Percentiles rank a stretch among this genome's conserved stretches.
These are phyloP conservation scores for Suillus ampliporus DNA, from an alignment of 768 basidiomycete species.

Conservation along the genomic window DNA sequence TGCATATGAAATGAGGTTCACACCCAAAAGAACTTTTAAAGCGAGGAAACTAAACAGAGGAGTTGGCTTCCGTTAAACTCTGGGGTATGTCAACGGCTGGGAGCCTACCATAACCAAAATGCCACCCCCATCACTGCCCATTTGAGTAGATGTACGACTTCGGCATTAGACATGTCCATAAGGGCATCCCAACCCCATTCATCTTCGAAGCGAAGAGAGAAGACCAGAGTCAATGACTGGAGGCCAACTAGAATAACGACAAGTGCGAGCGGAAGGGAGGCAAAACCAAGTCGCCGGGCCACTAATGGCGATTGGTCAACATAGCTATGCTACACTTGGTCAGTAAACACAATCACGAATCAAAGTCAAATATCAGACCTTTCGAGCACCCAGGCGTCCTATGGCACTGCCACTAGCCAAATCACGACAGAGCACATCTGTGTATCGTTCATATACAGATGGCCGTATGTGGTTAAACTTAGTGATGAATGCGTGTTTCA, in stretches of 20 bases:
- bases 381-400: slow-evolving; percentile 69
- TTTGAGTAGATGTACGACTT: slow-evolving; percentile 59
- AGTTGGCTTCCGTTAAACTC: neutral
- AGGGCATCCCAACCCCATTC: slow-evolving; percentile 50
- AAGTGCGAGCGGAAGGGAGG: slow-evolving; percentile 89
- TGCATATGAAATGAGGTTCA: slow-evolving; percentile 86
- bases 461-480: slow-evolving; percentile 99
- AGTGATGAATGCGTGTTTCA: slow-evolving; percentile 99
- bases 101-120: slow-evolving; percentile 85
- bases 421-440: slow-evolving; percentile 94
- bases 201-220: slow-evolving; percentile 47
- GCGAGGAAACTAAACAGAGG: slow-evolving; percentile 66
- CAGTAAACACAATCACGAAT: slow-evolving; percentile 13
- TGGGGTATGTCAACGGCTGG: slow-evolving; percentile 22
- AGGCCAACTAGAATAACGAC: slow-evolving; percentile 78
- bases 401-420: slow-evolving; percentile 80
- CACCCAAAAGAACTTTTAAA: slow-evolving; percentile 91
- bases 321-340: slow-evolving; percentile 68
- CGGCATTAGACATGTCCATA: slow-evolving; percentile 45
- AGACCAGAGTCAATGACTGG: slow-evolving; percentile 68
- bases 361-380: slow-evolving; percentile 48
- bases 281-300: slow-evolving; percentile 91
- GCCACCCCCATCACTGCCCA: slow-evolving; percentile 69
- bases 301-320: slow-evolving; percentile 97
- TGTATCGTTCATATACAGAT: slow-evolving; percentile 92